Evolutionary conservation across 768 basidiomycete genomes (phyloP).

Genomic region (Boletus bicolor): DNA sequence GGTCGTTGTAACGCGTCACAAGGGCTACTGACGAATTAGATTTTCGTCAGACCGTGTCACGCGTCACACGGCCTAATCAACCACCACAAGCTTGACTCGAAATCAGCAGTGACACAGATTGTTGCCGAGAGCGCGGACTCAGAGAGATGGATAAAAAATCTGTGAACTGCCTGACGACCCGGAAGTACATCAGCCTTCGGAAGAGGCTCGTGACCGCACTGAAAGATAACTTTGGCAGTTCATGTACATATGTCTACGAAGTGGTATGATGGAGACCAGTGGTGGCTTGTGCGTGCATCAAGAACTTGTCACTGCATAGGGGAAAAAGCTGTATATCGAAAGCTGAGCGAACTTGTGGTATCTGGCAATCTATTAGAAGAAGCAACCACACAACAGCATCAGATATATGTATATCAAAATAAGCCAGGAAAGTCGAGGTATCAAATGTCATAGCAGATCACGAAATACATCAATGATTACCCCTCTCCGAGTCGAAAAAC

Average conservation of each 20-base stretch:
- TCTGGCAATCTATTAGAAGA: background rate
- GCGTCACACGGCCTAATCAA: too few relatives aligned
- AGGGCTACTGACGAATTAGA: too few relatives aligned
- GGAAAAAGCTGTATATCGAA: background rate
- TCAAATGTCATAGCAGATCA: background rate
- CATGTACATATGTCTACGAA: background rate
- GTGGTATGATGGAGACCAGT: background rate
- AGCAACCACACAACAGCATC: background rate
- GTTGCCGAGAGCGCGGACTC: too few relatives aligned
- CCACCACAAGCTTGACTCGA: too few relatives aligned
- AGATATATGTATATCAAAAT: slow-evolving; percentile 1
- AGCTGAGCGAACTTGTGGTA: background rate
- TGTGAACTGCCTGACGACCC: too few relatives aligned
- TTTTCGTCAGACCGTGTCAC: too few relatives aligned
- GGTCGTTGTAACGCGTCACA: too few relatives aligned
- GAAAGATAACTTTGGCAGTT: background rate
- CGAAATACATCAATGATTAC: background rate
- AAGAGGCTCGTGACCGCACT: background rate
- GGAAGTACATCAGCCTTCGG: too few relatives aligned
- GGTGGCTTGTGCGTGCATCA: too few relatives aligned
- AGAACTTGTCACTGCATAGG: background rate
- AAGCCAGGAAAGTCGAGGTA: background rate
- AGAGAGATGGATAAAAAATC: too few relatives aligned
- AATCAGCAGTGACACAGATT: too few relatives aligned
- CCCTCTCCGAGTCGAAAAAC: slow-evolving; percentile 61